phyloP scores from a whole-genome alignment of 192 early-diverging fungal species.

The Spizellomyces sp. region DNA sequence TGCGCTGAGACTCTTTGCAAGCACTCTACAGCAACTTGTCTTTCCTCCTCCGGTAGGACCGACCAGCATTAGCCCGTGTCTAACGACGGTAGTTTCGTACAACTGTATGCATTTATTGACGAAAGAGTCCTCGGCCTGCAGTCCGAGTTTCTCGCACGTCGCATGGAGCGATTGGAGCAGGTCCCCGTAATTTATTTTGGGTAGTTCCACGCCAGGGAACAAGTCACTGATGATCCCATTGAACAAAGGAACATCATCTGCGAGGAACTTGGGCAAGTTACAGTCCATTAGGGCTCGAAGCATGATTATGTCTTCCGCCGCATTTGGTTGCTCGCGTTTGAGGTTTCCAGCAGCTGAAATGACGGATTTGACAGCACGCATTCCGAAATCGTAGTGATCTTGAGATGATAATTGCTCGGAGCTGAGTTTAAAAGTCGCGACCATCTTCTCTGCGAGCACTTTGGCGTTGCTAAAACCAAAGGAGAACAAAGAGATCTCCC shows the following conservation, averaged over 20 bases:
- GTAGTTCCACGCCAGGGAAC: slow-evolving; percentile 60
- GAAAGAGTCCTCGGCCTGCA: slow-evolving; percentile 55
- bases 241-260: slow-evolving; percentile 63
- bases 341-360: slow-evolving; percentile 64
- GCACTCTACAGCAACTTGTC: slow-evolving; percentile 52
- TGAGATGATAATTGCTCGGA: slow-evolving; percentile 67
- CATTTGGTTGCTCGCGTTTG: slow-evolving; percentile 58
- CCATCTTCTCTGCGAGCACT: slow-evolving; percentile 64
- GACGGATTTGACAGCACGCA: slow-evolving; percentile 66
- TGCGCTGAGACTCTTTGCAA: slow-evolving; percentile 45
- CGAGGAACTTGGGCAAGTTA: slow-evolving; percentile 64
- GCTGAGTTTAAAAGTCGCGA: slow-evolving; percentile 62
- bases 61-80: slow-evolving; percentile 64
- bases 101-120: slow-evolving; percentile 67
- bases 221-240: slow-evolving; percentile 64
- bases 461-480: slow-evolving; percentile 65
- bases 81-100: slow-evolving; percentile 64
- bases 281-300: slow-evolving; percentile 60
- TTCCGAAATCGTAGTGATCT: slow-evolving; percentile 68
- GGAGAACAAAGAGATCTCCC: slow-evolving; percentile 63
- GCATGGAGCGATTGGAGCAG: slow-evolving; percentile 50
- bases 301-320: slow-evolving; percentile 58
- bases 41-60: slow-evolving; percentile 64
- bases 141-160: slow-evolving; percentile 45
- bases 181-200: slow-evolving; percentile 61